Evolutionary conservation across 2,329 filamentous ascomycete genomes (phyloP).

Genomic region (Fusarium sp.): DNA sequence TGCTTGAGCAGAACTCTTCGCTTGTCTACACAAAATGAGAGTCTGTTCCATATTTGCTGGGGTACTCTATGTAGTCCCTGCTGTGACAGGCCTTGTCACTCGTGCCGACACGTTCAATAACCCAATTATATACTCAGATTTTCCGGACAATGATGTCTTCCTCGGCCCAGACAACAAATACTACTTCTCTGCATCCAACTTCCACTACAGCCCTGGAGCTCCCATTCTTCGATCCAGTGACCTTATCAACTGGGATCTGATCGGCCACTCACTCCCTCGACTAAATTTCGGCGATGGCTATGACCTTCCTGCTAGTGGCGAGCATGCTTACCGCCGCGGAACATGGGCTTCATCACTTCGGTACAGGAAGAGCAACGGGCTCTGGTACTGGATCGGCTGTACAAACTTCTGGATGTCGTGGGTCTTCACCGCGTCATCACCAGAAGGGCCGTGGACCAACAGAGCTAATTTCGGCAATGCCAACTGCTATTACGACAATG

Average conservation of each 20-base stretch:
- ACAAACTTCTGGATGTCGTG: conserved; percentile 61
- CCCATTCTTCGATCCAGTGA: conserved; percentile 65
- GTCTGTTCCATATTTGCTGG: background rate
- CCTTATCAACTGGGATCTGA: conserved; percentile 60
- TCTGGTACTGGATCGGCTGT: conserved; percentile 68
- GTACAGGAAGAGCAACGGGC: conserved; percentile 58
- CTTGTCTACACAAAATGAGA: background rate
- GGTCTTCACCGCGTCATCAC: conserved; percentile 58
- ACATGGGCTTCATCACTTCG: conserved; percentile 65
- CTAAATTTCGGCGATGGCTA: conserved; percentile 60
- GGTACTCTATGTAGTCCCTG: background rate
- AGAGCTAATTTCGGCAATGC: conserved; percentile 47
- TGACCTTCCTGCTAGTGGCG: conserved; percentile 49
- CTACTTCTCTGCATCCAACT: conserved; percentile 65
- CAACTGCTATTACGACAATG: conserved; percentile 65
- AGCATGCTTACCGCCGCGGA: conserved; percentile 60
- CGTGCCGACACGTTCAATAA: conserved; percentile 46
- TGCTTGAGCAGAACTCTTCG: background rate
- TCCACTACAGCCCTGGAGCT: conserved; percentile 65
- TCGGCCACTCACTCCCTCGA: conserved; percentile 56
- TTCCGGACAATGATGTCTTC: conserved; percentile 64
- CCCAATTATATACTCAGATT: conserved; percentile 64
- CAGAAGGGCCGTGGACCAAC: conserved; percentile 55
- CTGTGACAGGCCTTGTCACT: background rate
- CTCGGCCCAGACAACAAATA: conserved; percentile 59